Percentiles rank a stretch among this genome's conserved stretches.
Conservation (phyloP, 1,139 yeast species). For the Yamadazyma aaseri region DNA sequence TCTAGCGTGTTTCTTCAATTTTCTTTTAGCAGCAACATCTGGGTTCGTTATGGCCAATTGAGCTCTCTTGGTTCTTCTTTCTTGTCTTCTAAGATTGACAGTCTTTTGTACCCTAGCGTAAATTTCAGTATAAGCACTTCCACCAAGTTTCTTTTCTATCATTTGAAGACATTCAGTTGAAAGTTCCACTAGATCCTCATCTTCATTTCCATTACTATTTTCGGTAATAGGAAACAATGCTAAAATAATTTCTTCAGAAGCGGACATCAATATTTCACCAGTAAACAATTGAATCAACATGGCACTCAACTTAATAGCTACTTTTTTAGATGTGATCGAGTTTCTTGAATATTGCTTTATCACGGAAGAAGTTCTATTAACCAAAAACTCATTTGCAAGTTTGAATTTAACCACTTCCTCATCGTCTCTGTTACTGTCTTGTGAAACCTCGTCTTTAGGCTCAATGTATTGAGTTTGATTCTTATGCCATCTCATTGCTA, state of each 20-base stretch:
- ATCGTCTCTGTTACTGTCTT: constrained; percentile 20
- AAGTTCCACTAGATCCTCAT: constrained; percentile 53
- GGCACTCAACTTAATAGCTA: constrained; percentile 61
- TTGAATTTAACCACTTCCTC: constrained; percentile 25
- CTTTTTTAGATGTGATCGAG: constrained; percentile 58
- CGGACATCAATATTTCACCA: constrained; percentile 33
- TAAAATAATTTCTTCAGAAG: constrained; percentile 51
- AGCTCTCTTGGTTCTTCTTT: constrained; percentile 74
- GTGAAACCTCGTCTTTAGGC: constrained; percentile 11
- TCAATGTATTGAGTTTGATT: constrained; percentile 37
- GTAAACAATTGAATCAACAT: constrained; percentile 53
- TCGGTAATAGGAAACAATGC: constrained; percentile 61
- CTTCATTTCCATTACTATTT: constrained; percentile 43
- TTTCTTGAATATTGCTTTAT: constrained; percentile 63
- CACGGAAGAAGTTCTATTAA: constrained; percentile 58
- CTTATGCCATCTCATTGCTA: constrained; percentile 64
- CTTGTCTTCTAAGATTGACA: constrained; percentile 64
- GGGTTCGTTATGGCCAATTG: constrained; percentile 79
- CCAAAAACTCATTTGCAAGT: constrained; percentile 61
- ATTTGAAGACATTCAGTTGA: constrained; percentile 69
- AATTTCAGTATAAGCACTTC: constrained; percentile 63
- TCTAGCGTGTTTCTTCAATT: constrained; percentile 71
- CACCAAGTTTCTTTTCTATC: constrained; percentile 70
- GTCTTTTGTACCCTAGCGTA: constrained; percentile 62
- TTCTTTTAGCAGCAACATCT: constrained; percentile 73